Evolutionary conservation across 225 moss, liverwort and hornwort species (phyloP).

Genomic region (Lunularia cruciata): DNA sequence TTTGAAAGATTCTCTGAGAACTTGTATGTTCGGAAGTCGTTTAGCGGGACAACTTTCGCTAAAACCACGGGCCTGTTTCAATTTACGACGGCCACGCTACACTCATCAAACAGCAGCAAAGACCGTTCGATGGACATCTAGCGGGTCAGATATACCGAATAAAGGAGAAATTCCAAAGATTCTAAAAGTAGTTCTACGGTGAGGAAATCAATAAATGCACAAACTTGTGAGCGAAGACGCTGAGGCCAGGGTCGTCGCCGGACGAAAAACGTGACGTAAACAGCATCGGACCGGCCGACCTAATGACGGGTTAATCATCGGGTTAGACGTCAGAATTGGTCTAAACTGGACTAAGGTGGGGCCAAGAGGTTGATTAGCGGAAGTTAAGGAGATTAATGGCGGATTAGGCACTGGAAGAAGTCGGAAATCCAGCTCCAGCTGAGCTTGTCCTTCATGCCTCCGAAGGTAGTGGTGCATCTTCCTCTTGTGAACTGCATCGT

Average conservation of each 20-base stretch:
- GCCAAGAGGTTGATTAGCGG: not conserved
- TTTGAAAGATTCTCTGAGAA: not conserved
- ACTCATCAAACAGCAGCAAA: too few species aligned
- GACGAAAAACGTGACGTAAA: conserved; percentile 8
- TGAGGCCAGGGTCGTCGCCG: not conserved
- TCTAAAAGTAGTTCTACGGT: too few species aligned
- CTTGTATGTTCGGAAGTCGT: not conserved
- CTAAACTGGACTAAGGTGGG: too few species aligned
- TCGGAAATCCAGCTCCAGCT: conserved; percentile 1
- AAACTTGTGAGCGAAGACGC: not conserved
- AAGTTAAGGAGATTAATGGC: not conserved
- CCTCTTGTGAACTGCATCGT: conserved; percentile 3
- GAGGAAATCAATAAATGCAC: not conserved
- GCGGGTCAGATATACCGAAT: too few species aligned
- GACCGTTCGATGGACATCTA: too few species aligned
- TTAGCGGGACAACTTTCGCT: not conserved
- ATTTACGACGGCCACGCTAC: too few species aligned
- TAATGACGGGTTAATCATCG: not conserved
- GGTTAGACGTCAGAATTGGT: not conserved
- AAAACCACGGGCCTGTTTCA: too few species aligned
- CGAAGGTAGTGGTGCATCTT: conserved; percentile 5
- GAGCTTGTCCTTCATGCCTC: not conserved
- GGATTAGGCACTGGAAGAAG: not conserved
- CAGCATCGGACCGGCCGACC: not conserved
- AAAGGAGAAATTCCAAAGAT: too few species aligned